A percentile compares a stretch with the other conserved stretches of the same genome.
These are phyloP conservation scores for Lichtheimia ramosa DNA, from an alignment of 371 early-diverging fungal genomes.

Conservation along the genomic window DNA sequence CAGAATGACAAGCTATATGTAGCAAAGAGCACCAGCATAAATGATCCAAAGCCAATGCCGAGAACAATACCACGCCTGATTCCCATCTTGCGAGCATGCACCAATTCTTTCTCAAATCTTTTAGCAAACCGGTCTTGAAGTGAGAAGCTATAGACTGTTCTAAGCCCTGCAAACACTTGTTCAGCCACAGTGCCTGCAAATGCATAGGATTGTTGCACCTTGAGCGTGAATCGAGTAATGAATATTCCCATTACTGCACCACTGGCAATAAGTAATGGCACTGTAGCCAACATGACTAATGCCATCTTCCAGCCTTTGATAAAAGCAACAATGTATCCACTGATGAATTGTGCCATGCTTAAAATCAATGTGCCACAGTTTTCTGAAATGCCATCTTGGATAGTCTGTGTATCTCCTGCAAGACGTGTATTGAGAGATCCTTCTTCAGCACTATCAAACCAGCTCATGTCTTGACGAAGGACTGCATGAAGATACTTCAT, in stretches of 20 bases:
- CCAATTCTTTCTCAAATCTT: slow-evolving; percentile 54
- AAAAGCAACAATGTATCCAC: slow-evolving; percentile 76
- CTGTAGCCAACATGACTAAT: slow-evolving; percentile 65
- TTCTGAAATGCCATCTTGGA: slow-evolving; percentile 82
- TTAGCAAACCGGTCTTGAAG: slow-evolving; percentile 65
- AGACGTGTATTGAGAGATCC: slow-evolving; percentile 70
- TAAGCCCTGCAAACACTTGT: slow-evolving; percentile 78
- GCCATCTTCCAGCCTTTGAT: slow-evolving; percentile 76
- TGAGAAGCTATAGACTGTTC: slow-evolving; percentile 83
- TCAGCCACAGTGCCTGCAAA: slow-evolving; percentile 83
- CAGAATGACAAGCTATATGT: slow-evolving; percentile 71
- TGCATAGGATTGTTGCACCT: slow-evolving; percentile 57
- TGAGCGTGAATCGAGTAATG: slow-evolving; percentile 38
- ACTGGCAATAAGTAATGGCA: slow-evolving; percentile 50
- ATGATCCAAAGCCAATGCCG: slow-evolving; percentile 50
- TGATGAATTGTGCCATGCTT: slow-evolving; percentile 9
- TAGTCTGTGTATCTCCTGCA: slow-evolving; percentile 66
- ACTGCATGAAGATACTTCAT: slow-evolving; percentile 67
- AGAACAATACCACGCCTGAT: slow-evolving; percentile 39
- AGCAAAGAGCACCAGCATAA: slow-evolving; percentile 57
- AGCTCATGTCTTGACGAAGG: slow-evolving; percentile 84
- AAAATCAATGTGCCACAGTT: slow-evolving; percentile 69
- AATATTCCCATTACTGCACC: slow-evolving; percentile 64
- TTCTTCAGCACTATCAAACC: slow-evolving; percentile 72
- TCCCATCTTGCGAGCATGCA: slow-evolving; percentile 36